These are phyloP conservation scores for Pseudogymnoascus sp. DNA, from an alignment of 2,329 filamentous ascomycete genomes.

Conservation along the genomic window DNA sequence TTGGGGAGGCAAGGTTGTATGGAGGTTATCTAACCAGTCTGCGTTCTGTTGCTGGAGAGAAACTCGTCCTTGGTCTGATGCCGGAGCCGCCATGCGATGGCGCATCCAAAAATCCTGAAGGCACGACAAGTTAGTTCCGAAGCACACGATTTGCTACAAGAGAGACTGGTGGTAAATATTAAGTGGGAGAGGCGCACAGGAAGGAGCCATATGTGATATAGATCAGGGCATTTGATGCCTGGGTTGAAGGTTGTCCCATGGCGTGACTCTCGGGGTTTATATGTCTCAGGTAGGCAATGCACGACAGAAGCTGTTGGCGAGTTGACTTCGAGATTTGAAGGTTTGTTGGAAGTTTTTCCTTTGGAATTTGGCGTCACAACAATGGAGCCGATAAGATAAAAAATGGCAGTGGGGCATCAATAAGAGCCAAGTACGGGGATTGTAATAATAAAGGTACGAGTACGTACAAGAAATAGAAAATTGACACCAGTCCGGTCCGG, in stretches of 20 bases:
- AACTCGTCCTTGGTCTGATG: conserved; percentile 49
- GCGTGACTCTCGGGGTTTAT: conserved; percentile 14
- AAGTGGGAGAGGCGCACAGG: conserved; percentile 47
- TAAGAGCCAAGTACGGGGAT: not conserved
- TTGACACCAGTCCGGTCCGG: not conserved
- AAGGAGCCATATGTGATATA: conserved; percentile 73
- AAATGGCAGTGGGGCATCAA: conserved; percentile 7
- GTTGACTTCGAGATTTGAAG: not conserved
- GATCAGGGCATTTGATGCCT: conserved; percentile 76
- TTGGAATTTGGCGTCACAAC: not conserved
- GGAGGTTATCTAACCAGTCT: conserved; percentile 60
- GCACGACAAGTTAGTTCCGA: conserved; percentile 12
- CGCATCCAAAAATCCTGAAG: conserved; percentile 54
- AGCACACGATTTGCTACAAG: not conserved
- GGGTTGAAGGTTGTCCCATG: conserved; percentile 68
- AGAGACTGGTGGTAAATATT: not conserved
- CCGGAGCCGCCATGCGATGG: conserved; percentile 48
- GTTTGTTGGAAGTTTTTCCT: not conserved
- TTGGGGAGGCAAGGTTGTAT: conserved; percentile 12
- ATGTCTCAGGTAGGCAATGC: not conserved
- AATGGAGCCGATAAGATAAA: not conserved
- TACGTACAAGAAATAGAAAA: conserved; percentile 6
- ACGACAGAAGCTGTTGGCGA: not conserved
- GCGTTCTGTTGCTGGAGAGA: conserved; percentile 70
- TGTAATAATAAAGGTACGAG: not conserved